A percentile compares a stretch with the other conserved stretches of the same genome.
phyloP scores from a whole-genome alignment of 1,139 yeast genomes.

The Arxiozyma slooffiae region DNA sequence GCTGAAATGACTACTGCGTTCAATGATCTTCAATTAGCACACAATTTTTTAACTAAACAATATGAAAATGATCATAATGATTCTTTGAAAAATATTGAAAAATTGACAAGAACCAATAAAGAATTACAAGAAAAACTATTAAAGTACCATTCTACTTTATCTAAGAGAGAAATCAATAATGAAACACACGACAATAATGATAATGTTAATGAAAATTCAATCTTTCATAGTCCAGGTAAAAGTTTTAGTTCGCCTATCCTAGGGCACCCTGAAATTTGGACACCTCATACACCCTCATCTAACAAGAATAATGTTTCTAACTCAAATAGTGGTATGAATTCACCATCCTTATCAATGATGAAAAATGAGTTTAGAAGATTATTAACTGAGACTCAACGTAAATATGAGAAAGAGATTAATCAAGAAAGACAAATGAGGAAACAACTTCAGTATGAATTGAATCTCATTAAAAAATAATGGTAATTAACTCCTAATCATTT shows the following conservation, averaged over 20 bases:
- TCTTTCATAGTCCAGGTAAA: not conserved
- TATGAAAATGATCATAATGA: conserved; percentile 28
- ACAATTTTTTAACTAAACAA: conserved; percentile 28
- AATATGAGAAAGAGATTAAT: conserved; percentile 24
- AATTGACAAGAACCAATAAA: conserved; percentile 22
- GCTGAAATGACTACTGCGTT: conserved; percentile 25
- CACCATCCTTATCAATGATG: conserved; percentile 25
- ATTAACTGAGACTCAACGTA: conserved; percentile 25
- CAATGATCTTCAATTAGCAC: conserved; percentile 29
- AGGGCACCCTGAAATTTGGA: conserved; percentile 1
- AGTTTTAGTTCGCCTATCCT: not conserved
- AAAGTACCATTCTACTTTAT: conserved; percentile 19
- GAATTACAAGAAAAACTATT: conserved; percentile 26
- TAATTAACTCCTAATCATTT: not conserved
- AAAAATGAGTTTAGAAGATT: conserved; percentile 28
- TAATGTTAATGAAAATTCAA: not conserved
- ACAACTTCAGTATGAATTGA: conserved; percentile 13
- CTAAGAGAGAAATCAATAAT: conserved; percentile 9
- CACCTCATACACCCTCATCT: conserved; percentile 1
- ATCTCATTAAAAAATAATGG: conserved; percentile 1
- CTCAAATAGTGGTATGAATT: conserved; percentile 8
- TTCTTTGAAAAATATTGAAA: conserved; percentile 24
- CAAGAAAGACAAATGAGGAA: conserved; percentile 22
- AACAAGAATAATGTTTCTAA: not conserved
- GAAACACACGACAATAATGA: not conserved